These are phyloP conservation scores for Hypsizygus ulmarius DNA, from an alignment of 1,284 basidiomycete genomes.

Conservation along the genomic window DNA sequence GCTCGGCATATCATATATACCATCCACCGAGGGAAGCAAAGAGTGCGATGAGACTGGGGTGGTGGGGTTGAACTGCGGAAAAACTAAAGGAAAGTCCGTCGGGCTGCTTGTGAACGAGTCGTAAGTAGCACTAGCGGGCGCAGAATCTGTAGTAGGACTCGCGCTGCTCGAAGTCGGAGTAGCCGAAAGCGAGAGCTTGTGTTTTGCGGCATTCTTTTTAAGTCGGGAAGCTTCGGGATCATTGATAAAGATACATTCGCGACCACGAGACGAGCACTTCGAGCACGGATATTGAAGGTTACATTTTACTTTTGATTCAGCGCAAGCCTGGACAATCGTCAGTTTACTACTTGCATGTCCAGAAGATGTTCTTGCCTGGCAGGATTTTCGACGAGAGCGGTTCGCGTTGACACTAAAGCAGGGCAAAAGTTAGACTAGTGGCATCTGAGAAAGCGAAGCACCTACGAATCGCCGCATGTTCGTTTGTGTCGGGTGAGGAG, in stretches of 20 bases:
- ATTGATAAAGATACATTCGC: constrained; percentile 59
- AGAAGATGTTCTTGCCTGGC: constrained; percentile 30
- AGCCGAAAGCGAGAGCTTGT: constrained; percentile 17
- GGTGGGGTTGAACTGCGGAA: constrained; percentile 8
- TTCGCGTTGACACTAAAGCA: constrained; percentile 33
- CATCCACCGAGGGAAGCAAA: constrained; percentile 6
- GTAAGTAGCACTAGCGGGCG: constrained; percentile 10
- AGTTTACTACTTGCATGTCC: background rate
- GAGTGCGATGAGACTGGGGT: constrained; percentile 14
- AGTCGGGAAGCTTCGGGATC: constrained; percentile 40
- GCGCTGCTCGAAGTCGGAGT: constrained; percentile 12
- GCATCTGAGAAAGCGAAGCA: constrained; percentile 12
- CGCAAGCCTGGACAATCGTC: constrained; percentile 46
- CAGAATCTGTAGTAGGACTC: constrained; percentile 1
- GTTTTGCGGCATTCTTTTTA: constrained; percentile 33
- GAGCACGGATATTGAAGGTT: constrained; percentile 66
- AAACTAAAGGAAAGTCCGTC: constrained; percentile 12
- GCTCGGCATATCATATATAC: constrained; percentile 6
- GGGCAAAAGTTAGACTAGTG: constrained; percentile 7
- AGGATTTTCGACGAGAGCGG: constrained; percentile 48
- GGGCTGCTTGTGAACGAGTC: constrained; percentile 15
- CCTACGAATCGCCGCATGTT: constrained; percentile 55
- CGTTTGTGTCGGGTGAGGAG: constrained; percentile 55
- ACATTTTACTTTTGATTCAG: constrained; percentile 70
- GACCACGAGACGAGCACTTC: constrained; percentile 57